These are phyloP conservation scores for Umbelopsis sp. DNA, from an alignment of 371 early-diverging fungal genomes.

Conservation along the genomic window DNA sequence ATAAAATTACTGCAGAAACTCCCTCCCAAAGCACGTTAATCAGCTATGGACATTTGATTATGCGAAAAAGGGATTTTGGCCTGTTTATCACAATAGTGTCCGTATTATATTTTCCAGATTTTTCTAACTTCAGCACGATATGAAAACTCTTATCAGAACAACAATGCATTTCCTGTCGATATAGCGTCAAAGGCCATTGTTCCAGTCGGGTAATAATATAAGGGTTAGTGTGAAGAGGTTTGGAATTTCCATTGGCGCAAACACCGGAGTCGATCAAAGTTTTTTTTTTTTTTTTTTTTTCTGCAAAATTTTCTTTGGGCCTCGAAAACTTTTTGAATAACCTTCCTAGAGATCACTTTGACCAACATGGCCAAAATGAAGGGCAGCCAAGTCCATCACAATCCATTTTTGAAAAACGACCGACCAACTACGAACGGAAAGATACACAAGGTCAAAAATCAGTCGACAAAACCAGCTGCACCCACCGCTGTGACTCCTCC, in stretches of 20 bases:
- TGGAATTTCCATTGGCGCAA: background rate
- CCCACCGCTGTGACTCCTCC: background rate
- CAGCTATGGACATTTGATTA: no score
- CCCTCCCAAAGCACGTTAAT: no score
- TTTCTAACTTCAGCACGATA: no score
- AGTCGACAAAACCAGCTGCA: background rate
- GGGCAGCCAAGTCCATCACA: background rate
- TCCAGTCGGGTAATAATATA: no score
- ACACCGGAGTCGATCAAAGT: no score
- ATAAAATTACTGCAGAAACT: no score
- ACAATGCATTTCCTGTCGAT: no score
- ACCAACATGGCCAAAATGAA: slow-evolving; percentile 17
- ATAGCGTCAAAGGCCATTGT: no score
- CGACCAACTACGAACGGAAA: background rate
- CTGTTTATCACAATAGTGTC: no score
- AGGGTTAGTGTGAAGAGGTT: background rate
- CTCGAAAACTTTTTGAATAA: background rate
- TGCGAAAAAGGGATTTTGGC: no score
- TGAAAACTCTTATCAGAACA: no score
- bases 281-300: slow-evolving; percentile 16
- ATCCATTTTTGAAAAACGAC: background rate
- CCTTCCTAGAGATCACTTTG: background rate
- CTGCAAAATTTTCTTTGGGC: slow-evolving; percentile 15
- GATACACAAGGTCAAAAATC: background rate
- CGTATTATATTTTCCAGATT: no score